Conservation (phyloP, 495 filamentous ascomycete genomes). For the Achaetomiella virescens region DNA sequence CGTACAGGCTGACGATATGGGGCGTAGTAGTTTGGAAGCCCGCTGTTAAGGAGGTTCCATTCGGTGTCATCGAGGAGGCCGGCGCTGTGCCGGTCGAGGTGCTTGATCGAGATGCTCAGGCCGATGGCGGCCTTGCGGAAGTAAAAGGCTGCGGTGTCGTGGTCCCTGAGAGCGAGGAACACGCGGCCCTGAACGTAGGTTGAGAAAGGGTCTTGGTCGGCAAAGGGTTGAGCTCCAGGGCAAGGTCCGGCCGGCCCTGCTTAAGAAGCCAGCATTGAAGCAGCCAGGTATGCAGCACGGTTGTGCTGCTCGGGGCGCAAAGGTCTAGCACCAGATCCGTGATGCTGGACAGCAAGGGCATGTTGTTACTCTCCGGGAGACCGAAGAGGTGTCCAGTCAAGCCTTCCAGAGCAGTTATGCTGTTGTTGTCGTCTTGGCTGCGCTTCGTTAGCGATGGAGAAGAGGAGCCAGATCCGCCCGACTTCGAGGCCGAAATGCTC, state of each 20-base stretch:
- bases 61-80: slow-evolving; percentile 67
- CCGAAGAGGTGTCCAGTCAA: slow-evolving; percentile 45
- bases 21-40: slow-evolving; percentile 77
- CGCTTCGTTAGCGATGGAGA: slow-evolving; percentile 29
- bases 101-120: slow-evolving; percentile 46
- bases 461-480: slow-evolving; percentile 26
- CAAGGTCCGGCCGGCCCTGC: slow-evolving; percentile 63
- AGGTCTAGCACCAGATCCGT: slow-evolving; percentile 51
- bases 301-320: slow-evolving; percentile 45
- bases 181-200: slow-evolving; percentile 83
- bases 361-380: slow-evolving; percentile 31
- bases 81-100: slow-evolving; percentile 41
- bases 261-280: slow-evolving; percentile 69
- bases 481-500: slow-evolving; percentile 33
- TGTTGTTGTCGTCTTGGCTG: slow-evolving; percentile 32
- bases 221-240: slow-evolving; percentile 67
- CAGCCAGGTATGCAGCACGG: slow-evolving; percentile 42
- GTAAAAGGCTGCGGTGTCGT: slow-evolving; percentile 61
- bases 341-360: slow-evolving; percentile 40
- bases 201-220: slow-evolving; percentile 61
- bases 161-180: slow-evolving; percentile 64
- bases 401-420: slow-evolving; percentile 47
- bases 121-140: slow-evolving; percentile 81
- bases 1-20: slow-evolving; percentile 78
- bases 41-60: slow-evolving; percentile 64